These are phyloP conservation scores for Lepidium campestre DNA, from an alignment of 441 rosid species.

Conservation along the genomic window DNA sequence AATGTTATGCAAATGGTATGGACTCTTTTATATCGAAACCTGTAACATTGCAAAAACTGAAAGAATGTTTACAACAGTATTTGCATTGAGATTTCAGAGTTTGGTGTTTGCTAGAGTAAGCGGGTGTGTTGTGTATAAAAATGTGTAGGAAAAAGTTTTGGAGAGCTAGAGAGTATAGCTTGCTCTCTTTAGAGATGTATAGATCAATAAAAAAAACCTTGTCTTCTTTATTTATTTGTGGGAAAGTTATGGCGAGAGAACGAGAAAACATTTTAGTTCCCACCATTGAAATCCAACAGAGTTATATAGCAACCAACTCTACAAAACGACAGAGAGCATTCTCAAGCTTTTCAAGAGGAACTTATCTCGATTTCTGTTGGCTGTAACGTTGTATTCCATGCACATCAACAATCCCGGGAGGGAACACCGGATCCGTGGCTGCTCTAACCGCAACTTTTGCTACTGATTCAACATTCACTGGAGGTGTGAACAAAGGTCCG, in stretches of 20 bases:
- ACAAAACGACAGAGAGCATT: slow-evolving; percentile 11
- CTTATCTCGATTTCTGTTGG: slow-evolving; percentile 53
- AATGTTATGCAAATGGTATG: slow-evolving; percentile 90
- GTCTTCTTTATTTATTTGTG: slow-evolving; percentile 23
- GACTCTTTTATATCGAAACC: slow-evolving; percentile 95
- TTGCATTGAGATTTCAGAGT: slow-evolving; percentile 32
- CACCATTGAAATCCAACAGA: slow-evolving; percentile 7
- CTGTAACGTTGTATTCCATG: slow-evolving; percentile 52
- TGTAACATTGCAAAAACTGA: slow-evolving; percentile 71
- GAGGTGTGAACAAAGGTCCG: slow-evolving; percentile 62
- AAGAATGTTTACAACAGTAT: slow-evolving; percentile 65
- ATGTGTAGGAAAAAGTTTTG: slow-evolving; percentile 53
- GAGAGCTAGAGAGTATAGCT: slow-evolving; percentile 27
- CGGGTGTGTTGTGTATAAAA: slow-evolving; percentile 30
- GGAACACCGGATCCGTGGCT: slow-evolving; percentile 58
- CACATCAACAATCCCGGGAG: slow-evolving; percentile 57
- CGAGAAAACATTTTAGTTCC: slow-evolving; percentile 8
- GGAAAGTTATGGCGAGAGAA: slow-evolving; percentile 4
- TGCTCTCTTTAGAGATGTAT: slow-evolving; percentile 20
- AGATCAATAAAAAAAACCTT: slow-evolving; percentile 18
- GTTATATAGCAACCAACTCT: slow-evolving; percentile 7
- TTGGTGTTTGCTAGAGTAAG: slow-evolving; percentile 33
- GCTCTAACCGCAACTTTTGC: slow-evolving; percentile 67
- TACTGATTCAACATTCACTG: slow-evolving; percentile 44
- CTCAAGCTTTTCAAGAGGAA: background rate